A percentile compares a stretch with the other conserved stretches of the same genome.
These are phyloP conservation scores for Didymella sp. DNA, from an alignment of 2,329 filamentous ascomycete species.

Conservation along the genomic window DNA sequence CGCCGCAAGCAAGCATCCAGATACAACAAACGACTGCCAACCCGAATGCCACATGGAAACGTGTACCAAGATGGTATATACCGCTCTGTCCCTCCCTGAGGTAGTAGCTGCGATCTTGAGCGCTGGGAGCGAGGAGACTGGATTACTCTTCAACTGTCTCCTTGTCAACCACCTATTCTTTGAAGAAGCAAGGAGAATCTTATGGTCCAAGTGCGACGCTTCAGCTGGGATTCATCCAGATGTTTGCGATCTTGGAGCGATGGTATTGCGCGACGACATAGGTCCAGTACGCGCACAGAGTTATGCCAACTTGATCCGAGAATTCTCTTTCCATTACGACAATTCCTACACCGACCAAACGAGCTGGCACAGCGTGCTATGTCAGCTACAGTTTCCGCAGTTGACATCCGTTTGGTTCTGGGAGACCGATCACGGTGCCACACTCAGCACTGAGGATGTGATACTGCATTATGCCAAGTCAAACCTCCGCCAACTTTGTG, in stretches of 20 bases:
- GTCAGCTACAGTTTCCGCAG: not conserved
- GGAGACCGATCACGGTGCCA: not conserved
- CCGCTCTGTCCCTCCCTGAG: not conserved
- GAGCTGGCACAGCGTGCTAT: not conserved
- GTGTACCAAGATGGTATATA: not conserved
- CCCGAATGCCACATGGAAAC: not conserved
- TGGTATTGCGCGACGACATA: not conserved
- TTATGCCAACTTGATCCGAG: not conserved
- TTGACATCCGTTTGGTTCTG: not conserved
- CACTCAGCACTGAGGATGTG: not conserved
- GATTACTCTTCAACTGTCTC: not conserved
- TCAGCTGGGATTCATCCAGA: not conserved
- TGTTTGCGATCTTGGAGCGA: not conserved
- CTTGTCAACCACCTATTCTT: conserved; percentile 2
- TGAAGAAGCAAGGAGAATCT: not conserved
- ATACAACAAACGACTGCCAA: too few species aligned
- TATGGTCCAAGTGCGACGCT: not conserved
- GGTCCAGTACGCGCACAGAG: not conserved
- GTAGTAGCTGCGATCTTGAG: not conserved
- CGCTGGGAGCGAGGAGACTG: not conserved
- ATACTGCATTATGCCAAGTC: not conserved
- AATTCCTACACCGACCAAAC: not conserved
- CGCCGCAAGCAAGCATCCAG: too few species aligned
- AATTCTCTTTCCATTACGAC: not conserved
- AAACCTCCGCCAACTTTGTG: not conserved